Base-by-base conservation (phyloP, 1,284 basidiomycete species). In the Pholiota adiposa region DNA sequence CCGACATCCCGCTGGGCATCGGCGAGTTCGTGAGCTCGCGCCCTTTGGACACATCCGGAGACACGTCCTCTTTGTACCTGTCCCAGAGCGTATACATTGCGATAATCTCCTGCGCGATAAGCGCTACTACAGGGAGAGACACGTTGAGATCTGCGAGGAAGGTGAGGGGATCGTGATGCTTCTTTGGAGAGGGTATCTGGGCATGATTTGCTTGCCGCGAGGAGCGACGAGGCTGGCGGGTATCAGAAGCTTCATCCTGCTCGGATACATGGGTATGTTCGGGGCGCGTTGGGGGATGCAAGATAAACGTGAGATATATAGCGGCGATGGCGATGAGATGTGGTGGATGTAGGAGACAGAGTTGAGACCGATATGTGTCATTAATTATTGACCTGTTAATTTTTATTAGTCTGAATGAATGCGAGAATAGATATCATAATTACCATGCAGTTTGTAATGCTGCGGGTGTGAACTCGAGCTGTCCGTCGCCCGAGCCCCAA, bases 261-360 rank as follows among this genome's bases (percentile, higher is more conserved):
- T 56, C 55, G 12, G 64, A 31, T 27, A 65, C 19, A 21, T 61
- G 33, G 40, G 61, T 65, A 19, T 65, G 54, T 12, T 70, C 67
- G 23, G 69, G 68, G 48, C 82, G 79, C 70, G 83, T 85, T 48
- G 79, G 83, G 27, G 77, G 73, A 68, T 92, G 86, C 6, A 90
- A 79, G 48, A 90, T 83, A 68, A 95, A 87, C 0, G 90, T 89
- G 61, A 98, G 85, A 75, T 95, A 98, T 58, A 98, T 84, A 0
- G 94, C 90, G 0, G 96, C 89, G 61, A 98, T 85, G 16, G 97
- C 96, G 62, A 98, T 91, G 59, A 98, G 82, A 73, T 98, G 95
- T 0, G 97, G 97, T 0, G 97, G 95, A 69, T 98, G 92, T 34
- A 97, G 77, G 9, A 98, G 86, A 66, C 93, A 94, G 11, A 98